Percentiles rank a stretch among this genome's conserved stretches.
phyloP scores from a whole-genome alignment of 2,329 filamentous ascomycete species.

The Xylaria sp. region DNA sequence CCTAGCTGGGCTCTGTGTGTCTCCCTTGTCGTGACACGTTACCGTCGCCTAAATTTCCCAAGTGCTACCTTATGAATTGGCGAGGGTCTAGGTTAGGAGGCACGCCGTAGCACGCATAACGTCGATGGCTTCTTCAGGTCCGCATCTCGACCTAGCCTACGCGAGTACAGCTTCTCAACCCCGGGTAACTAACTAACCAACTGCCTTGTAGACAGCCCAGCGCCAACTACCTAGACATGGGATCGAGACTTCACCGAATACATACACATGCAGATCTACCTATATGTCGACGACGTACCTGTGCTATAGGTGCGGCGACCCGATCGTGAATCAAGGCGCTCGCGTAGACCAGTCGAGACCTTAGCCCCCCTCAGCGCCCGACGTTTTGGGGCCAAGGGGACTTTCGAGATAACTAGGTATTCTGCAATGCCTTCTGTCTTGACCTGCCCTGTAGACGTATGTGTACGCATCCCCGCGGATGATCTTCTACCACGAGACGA shows the following conservation, averaged over 20 bases:
- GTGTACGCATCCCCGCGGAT: background rate
- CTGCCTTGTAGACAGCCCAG: conserved; percentile 9
- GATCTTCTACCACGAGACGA: background rate
- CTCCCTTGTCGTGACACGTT: conserved; percentile 34
- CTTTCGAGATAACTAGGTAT: conserved; percentile 5
- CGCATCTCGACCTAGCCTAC: background rate
- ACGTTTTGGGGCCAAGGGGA: conserved; percentile 20
- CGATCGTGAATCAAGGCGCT: conserved; percentile 22
- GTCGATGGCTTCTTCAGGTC: conserved; percentile 8
- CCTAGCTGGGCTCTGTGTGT: conserved; percentile 28
- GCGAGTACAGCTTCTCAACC: background rate
- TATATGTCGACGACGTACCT: conserved; percentile 18
- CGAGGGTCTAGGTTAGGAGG: background rate
- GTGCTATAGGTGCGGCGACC: conserved; percentile 20
- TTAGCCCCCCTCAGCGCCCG: conserved; percentile 6
- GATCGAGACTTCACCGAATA: conserved; percentile 16
- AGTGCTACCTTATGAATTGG: conserved; percentile 4
- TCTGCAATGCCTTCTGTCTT: background rate
- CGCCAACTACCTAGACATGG: conserved; percentile 10
- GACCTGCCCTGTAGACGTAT: background rate
- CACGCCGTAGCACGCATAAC: conserved; percentile 2
- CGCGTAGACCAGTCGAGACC: conserved; percentile 34
- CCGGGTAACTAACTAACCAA: background rate
- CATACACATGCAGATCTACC: conserved; percentile 11
- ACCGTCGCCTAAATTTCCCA: conserved; percentile 24